Base-by-base conservation (phyloP, 2,329 filamentous ascomycete species). In the Lecanicillium sp. region DNA sequence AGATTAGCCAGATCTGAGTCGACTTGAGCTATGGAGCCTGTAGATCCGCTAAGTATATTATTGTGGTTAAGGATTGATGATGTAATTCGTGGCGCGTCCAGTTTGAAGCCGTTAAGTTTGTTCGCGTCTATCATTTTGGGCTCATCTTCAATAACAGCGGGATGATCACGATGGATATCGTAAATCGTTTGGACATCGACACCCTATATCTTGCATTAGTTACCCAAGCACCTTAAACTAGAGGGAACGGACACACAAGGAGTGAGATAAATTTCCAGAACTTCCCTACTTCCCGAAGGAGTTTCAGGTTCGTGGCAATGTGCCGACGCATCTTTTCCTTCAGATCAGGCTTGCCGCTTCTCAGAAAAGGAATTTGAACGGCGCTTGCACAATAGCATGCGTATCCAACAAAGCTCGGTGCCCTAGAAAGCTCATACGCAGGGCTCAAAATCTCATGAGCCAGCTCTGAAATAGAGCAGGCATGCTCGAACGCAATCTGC, bases 291-390 rank as follows among this genome's bases (percentile, higher is more conserved):
- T 32, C 6, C 30, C 42, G 31, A 22, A 51, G 44, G 29, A 46
- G 41, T 13, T 30, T 42, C 11, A 51, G 25, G 17, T 51, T 51
- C 2, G 45, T 41, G 9, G 35, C 33, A 11, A 51, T 36, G n/a
- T 46, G 46, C 17, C 10, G 12, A 10, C 36, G 31, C 13, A 44
- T 44, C 5, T 29, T 33, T 10, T 50, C 42, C 37, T 39, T 46
- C 8, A 50, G 40, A 2, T 19, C 31, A 4, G 18, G n/a, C 4
- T 49, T 42, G 2, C 36, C 28, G n/a, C 42, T 50, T 48, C 49
- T 47, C 29, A 51, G 37, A 29, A 51, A 51, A 3, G 49, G 49
- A 2, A 48, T 51, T 22, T 49, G 43, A 11, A 51, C 45, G 2
- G 49, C 49, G 14, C 46, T 47, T 2, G 46, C 42, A 14, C 46